Base-by-base conservation (phyloP, 176 grass and related monocot species). In the Cymbopogon citratus region DNA sequence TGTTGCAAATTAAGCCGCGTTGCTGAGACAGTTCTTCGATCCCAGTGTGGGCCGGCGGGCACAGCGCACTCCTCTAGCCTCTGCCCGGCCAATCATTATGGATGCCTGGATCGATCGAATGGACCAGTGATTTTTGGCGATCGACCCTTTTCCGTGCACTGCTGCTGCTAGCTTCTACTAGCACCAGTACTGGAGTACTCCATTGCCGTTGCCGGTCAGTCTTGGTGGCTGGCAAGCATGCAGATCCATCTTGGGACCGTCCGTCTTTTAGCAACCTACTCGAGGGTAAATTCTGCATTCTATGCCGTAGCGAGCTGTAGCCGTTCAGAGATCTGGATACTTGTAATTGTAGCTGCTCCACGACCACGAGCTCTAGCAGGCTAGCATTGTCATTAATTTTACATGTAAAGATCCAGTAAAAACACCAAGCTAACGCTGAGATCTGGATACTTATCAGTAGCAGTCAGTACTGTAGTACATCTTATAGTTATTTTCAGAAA, bases 11-110 rank as follows among this genome's bases (percentile, higher is more conserved):
- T 33, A 33, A 33, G 3, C 46, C 6, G 46, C 46, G 12, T 11
- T 43, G 41, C 38, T 6, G 45, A 3, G 43, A 3, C 45, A 0
- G 5, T 52, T 52, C 5, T 52, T 52, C 48, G 16, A 51, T 51
- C 0, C 9, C 24, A 28, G 69, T 72, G 41, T 71, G 16, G 10
- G 23, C 7, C 25, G 57, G 23, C 7, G 6, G 7, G 28, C 15
- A 9, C 29, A 66, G 34, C 2, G 10, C 56, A 2, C 52, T 51
- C 60, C 18, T 45, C 43, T 45, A 45, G 0, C 44, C 44, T 48
- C 45, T 16, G 45, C 14, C 45, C 45, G 48, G 74, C 65, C 77
- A 87, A 90, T 90, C 39, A 90, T 87, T 85, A 90, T 87, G 85
- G 91, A 81, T 68, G 83, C 66, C 23, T 34, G 41, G 69, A 65